These are phyloP conservation scores for Mucor indicus DNA, from an alignment of 371 early-diverging fungal genomes.

Conservation along the genomic window DNA sequence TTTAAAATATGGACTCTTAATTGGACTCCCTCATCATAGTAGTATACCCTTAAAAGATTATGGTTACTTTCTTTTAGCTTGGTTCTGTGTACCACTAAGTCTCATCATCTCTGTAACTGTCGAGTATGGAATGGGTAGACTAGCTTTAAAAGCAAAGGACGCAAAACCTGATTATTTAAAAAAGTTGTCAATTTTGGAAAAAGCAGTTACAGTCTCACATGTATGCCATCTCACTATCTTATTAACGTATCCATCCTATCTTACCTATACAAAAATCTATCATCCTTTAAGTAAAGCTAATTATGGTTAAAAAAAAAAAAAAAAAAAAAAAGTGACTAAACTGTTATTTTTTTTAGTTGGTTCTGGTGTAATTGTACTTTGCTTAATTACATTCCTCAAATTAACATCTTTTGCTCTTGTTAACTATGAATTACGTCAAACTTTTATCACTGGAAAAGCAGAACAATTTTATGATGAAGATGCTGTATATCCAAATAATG, in stretches of 20 bases:
- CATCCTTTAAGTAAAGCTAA: slow-evolving; percentile 66
- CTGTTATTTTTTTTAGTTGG: slow-evolving; percentile 39
- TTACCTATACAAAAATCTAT: slow-evolving; percentile 68
- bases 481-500: slow-evolving; percentile 74
- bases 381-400: slow-evolving; percentile 72
- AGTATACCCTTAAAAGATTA: slow-evolving; percentile 56
- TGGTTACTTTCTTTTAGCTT: slow-evolving; percentile 46
- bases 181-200: slow-evolving; percentile 32
- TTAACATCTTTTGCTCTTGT: slow-evolving; percentile 76
- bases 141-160: slow-evolving; percentile 30
- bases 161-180: slow-evolving; percentile 34
- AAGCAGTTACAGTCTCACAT: slow-evolving; percentile 42
- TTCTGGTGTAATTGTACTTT: slow-evolving; percentile 55
- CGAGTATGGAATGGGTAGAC: slow-evolving; percentile 48
- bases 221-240: slow-evolving; percentile 54
- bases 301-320: neutral
- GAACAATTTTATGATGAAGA: slow-evolving; percentile 47
- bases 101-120: slow-evolving; percentile 52
- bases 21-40: slow-evolving; percentile 60
- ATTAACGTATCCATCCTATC: slow-evolving; percentile 60
- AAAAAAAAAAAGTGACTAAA: neutral
- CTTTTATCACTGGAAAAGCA: slow-evolving; percentile 27
- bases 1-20: slow-evolving; percentile 83
- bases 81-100: slow-evolving; percentile 49
- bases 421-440: slow-evolving; percentile 63